Evolutionary conservation across 306 rosid genomes (phyloP), one percentile per base, ranked within the genome.

Genomic region (Cicer pinnatifidum): DNA sequence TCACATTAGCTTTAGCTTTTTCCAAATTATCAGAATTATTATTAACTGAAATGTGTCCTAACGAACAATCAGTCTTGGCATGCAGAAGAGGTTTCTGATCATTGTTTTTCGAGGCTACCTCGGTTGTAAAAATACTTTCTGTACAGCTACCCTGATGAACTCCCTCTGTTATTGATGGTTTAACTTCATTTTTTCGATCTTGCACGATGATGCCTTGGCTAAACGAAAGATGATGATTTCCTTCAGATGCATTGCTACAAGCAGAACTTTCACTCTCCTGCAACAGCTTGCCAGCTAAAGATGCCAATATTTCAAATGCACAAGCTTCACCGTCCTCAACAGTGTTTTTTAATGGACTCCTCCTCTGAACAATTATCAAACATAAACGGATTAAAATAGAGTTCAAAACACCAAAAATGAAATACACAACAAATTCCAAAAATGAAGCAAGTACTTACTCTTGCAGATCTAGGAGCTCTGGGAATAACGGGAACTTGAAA

Each of bases 221-320:
- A 33, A 77, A 71, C 75, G 80, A 60, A 64, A 80, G 78, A 33
- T 56, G 86, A 68, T 71, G 67, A 70, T 80, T 86, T 82, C 85
- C 90, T 86, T 80, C 88, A 4, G 92, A 91, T 11, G 93, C 92
- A 67, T 93, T 85, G 81, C 97, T 93, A 71, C 86, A 89, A 9
- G 94, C 88, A 15, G 96, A 88, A 78, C 93, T 85, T 80, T 85
- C 96, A 44, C 92, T 83, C 87, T 93, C 97, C 88, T 80, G 84
- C 90, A 93, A 78, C 62, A 93, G 82, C 84, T 89, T 83, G 35
- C 98, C 97, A 53, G 98, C 98, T 79, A 93, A 75, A 70, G 97
- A 93, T 63, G 98, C 98, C 85, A 93, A 72, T 62, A 93, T 77
- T 82, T 93, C 98, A 59, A 93, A 84, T 48, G 98, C 97, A 80